These are phyloP conservation scores for Pythium coloratum DNA, from an alignment of 352 stramenopile genomes.

Conservation along the genomic window DNA sequence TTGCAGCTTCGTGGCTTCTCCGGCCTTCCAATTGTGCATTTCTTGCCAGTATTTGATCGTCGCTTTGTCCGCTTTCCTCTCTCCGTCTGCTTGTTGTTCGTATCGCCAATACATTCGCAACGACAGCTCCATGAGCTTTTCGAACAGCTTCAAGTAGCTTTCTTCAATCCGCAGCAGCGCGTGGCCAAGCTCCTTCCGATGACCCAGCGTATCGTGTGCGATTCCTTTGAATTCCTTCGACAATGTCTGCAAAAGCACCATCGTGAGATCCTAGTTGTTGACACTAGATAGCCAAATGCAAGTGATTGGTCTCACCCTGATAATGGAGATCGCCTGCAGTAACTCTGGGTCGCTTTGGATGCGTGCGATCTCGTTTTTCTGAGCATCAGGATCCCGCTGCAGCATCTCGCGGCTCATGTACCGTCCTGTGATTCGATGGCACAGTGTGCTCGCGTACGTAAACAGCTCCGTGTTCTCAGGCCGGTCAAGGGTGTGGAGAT, in stretches of 20 bases:
- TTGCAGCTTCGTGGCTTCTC: slow-evolving; percentile 44
- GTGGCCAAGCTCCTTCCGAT: slow-evolving; percentile 66
- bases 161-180: slow-evolving; percentile 70
- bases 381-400: slow-evolving; percentile 41
- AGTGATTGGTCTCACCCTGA: slow-evolving; percentile 29
- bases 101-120: slow-evolving; percentile 75
- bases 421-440: slow-evolving; percentile 58
- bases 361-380: slow-evolving; percentile 55
- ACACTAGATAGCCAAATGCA: not conserved
- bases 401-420: slow-evolving; percentile 55
- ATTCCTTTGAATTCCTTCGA: slow-evolving; percentile 72
- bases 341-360: slow-evolving; percentile 64
- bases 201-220: slow-evolving; percentile 56
- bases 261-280: not conserved
- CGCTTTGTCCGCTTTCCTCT: slow-evolving; percentile 47
- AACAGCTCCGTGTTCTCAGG: slow-evolving; percentile 72
- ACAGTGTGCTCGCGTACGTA: slow-evolving; percentile 62
- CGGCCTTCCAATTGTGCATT: slow-evolving; percentile 43
- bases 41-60: slow-evolving; percentile 52
- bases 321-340: slow-evolving; percentile 46
- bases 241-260: slow-evolving; percentile 31
- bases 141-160: slow-evolving; percentile 74
- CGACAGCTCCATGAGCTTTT: slow-evolving; percentile 73
- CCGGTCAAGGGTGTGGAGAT: slow-evolving; percentile 37
- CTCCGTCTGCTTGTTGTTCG: slow-evolving; percentile 46